Evolutionary conservation across 2,329 filamentous ascomycete species (phyloP).

Genomic region (Claviceps purpurea): DNA sequence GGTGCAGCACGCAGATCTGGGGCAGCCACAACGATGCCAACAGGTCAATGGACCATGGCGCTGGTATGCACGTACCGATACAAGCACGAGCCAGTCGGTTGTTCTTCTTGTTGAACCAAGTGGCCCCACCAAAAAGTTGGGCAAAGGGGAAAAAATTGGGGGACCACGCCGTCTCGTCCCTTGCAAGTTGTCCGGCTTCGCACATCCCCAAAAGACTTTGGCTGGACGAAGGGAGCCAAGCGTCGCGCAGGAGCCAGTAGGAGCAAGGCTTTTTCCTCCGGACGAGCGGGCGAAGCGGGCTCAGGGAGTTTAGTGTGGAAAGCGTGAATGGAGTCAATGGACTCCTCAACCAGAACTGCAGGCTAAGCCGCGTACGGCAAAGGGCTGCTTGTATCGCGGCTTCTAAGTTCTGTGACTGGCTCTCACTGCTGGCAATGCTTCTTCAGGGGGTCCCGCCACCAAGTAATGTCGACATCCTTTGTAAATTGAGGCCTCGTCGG

Average conservation of each 20-base stretch:
- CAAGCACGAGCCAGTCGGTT: neutral
- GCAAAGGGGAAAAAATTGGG: conserved; percentile 18
- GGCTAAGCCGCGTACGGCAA: conserved; percentile 9
- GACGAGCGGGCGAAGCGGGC: conserved; percentile 1
- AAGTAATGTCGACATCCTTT: neutral
- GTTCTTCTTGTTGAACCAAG: conserved; percentile 23
- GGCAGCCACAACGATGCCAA: neutral
- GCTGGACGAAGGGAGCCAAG: too few species aligned
- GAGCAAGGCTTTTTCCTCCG: neutral
- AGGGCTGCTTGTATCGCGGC: neutral
- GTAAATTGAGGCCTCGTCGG: neutral
- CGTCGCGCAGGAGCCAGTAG: neutral
- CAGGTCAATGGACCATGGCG: neutral
- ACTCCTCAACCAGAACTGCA: conserved; percentile 12
- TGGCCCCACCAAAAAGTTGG: conserved; percentile 21
- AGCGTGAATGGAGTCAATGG: neutral
- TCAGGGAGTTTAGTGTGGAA: neutral
- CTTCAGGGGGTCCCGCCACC: neutral
- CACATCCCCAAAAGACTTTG: neutral
- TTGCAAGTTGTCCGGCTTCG: neutral
- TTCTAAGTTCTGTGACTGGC: neutral
- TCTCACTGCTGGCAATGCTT: neutral
- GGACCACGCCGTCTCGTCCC: conserved; percentile 9
- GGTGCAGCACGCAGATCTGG: neutral
- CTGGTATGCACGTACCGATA: conserved; percentile 2